phyloP scores from a whole-genome alignment of 2,329 filamentous ascomycete genomes.

The Tricladium varicosporioides region DNA sequence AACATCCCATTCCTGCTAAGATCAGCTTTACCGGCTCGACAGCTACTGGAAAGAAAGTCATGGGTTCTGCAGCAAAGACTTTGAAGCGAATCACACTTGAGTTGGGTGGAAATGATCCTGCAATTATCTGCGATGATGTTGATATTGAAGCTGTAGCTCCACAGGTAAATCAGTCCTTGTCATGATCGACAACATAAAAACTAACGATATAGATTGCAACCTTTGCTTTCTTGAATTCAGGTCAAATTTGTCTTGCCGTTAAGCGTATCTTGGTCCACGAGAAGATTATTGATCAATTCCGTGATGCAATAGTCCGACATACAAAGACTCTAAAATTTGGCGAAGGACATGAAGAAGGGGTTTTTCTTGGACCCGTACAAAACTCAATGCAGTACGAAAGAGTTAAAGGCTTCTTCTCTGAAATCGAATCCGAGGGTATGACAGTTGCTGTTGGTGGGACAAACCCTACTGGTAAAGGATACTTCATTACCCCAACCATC shows the following conservation, averaged over 20 bases:
- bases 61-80: conserved; percentile 46
- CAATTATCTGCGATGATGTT: conserved; percentile 50
- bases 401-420: conserved; percentile 52
- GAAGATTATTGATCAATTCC: conserved; percentile 55
- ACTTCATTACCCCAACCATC: conserved; percentile 57
- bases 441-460: conserved; percentile 47
- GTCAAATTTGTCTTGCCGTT: conserved; percentile 53
- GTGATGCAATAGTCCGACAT: conserved; percentile 47
- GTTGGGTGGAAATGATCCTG: conserved; percentile 52
- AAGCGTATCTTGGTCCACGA: conserved; percentile 63
- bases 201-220: conserved; percentile 35
- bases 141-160: conserved; percentile 46
- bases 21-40: conserved; percentile 56
- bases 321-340: conserved; percentile 40
- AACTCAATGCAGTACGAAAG: conserved; percentile 64
- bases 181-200: no score
- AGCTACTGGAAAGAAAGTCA: conserved; percentile 45
- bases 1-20: conserved; percentile 50
- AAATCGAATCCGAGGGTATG: conserved; percentile 51
- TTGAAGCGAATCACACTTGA: conserved; percentile 53
- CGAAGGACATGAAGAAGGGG: conserved; percentile 35
- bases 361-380: conserved; percentile 54
- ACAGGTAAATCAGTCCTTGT: conserved; percentile 17
- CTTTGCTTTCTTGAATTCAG: conserved; percentile 49
- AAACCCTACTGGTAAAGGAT: conserved; percentile 39